phyloP scores from a whole-genome alignment of 2,329 filamentous ascomycete species.

The Alternaria hordeiaustralica region DNA sequence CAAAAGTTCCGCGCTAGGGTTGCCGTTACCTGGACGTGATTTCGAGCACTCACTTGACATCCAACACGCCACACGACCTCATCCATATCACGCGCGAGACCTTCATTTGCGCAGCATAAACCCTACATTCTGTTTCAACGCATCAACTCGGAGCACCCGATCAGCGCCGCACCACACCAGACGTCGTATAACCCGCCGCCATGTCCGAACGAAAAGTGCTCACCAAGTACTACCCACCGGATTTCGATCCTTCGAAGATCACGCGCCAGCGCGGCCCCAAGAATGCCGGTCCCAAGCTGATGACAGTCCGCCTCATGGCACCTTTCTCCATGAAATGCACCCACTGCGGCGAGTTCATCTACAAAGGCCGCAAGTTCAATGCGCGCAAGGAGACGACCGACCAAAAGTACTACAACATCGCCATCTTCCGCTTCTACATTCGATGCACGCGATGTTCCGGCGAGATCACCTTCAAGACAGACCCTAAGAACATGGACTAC shows the following conservation, averaged over 20 bases:
- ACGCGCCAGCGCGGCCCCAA: constrained; percentile 73
- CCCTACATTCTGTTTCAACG: neutral
- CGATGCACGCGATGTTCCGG: constrained; percentile 84
- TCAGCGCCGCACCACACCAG: neutral
- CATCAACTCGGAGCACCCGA: neutral
- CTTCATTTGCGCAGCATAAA: neutral
- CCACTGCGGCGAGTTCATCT: constrained; percentile 79
- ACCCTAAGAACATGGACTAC: constrained; percentile 95
- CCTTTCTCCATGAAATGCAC: constrained; percentile 82
- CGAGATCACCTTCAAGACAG: constrained; percentile 92
- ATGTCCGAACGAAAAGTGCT: constrained; percentile 91
- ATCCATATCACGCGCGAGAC: neutral
- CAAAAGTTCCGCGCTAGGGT: constrained; percentile 3
- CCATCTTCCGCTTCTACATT: constrained; percentile 87
- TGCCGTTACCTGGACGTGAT: constrained; percentile 9
- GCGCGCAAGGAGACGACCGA: constrained; percentile 90
- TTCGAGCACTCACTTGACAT: neutral
- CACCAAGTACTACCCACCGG: constrained; percentile 70
- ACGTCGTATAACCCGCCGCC: constrained; percentile 35
- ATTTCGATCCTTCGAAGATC: constrained; percentile 89
- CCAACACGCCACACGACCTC: neutral
- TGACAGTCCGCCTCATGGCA: constrained; percentile 89
- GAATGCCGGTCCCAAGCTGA: constrained; percentile 76
- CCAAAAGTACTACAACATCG: constrained; percentile 86
- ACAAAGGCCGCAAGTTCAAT: constrained; percentile 95